These are phyloP conservation scores for Corynascus novoguineensis DNA, from an alignment of 495 filamentous ascomycete species.

Conservation along the genomic window DNA sequence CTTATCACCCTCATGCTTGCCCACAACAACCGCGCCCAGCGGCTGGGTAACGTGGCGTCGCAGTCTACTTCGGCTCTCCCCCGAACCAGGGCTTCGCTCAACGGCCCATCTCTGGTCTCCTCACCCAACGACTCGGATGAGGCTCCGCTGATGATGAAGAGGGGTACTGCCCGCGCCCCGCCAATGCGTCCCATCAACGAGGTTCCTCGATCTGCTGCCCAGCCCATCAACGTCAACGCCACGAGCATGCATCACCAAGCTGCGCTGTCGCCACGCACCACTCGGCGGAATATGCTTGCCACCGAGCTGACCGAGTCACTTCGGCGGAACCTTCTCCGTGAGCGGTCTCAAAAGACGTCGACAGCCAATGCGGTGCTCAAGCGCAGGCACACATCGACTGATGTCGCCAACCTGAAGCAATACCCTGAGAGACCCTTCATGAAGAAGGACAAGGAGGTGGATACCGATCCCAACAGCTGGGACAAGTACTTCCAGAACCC, in stretches of 20 bases:
- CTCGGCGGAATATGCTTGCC: slow-evolving; percentile 92
- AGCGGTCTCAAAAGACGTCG: slow-evolving; percentile 59
- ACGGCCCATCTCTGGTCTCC: slow-evolving; percentile 63
- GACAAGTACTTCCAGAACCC: slow-evolving; percentile 48
- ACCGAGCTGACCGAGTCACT: slow-evolving; percentile 65
- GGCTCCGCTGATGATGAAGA: slow-evolving; percentile 63
- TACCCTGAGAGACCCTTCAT: slow-evolving; percentile 57
- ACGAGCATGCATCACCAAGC: slow-evolving; percentile 58
- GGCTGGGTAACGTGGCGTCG: slow-evolving; percentile 60
- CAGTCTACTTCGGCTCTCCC: slow-evolving; percentile 75
- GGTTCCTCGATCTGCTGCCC: slow-evolving; percentile 61
- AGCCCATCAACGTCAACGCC: slow-evolving; percentile 78
- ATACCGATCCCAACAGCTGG: slow-evolving; percentile 43
- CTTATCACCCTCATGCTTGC: slow-evolving; percentile 87
- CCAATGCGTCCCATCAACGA: slow-evolving; percentile 55
- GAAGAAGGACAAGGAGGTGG: slow-evolving; percentile 43
- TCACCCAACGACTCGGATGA: slow-evolving; percentile 68
- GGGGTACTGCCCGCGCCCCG: slow-evolving; percentile 33
- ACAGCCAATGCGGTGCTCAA: slow-evolving; percentile 86
- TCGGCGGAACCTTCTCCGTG: slow-evolving; percentile 35
- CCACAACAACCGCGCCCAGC: slow-evolving; percentile 55
- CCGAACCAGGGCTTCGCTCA: slow-evolving; percentile 66
- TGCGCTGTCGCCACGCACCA: slow-evolving; percentile 80
- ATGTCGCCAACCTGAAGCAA: slow-evolving; percentile 75
- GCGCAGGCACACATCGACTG: slow-evolving; percentile 84